These are phyloP conservation scores for Gymnopilus junonius DNA, from an alignment of 768 basidiomycete species.

Conservation along the genomic window DNA sequence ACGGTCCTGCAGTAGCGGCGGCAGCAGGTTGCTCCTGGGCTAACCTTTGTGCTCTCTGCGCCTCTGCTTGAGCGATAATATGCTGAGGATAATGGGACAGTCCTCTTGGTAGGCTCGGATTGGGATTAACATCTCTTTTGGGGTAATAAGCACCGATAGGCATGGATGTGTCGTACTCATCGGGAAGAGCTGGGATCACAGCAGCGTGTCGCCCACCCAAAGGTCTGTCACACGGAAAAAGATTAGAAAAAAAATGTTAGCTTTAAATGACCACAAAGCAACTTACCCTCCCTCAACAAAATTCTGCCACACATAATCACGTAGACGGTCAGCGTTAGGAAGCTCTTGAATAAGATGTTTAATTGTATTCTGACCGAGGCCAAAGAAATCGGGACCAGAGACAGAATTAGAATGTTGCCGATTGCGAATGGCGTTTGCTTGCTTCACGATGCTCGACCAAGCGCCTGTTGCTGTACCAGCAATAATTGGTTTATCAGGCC, in stretches of 20 bases:
- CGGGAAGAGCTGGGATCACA: constrained; percentile 79
- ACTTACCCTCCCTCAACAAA: constrained; percentile 87
- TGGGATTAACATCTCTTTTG: constrained; percentile 29
- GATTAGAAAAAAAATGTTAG: background rate
- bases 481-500: constrained; percentile 70
- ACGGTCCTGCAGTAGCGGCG: constrained; percentile 19
- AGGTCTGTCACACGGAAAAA: constrained; percentile 45
- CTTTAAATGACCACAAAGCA: constrained; percentile 10
- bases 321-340: constrained; percentile 68
- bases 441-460: constrained; percentile 83
- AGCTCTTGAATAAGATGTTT: constrained; percentile 91
- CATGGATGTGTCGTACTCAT: constrained; percentile 62
- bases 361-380: constrained; percentile 85
- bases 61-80: constrained; percentile 46
- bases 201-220: constrained; percentile 83
- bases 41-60: constrained; percentile 33
- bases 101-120: constrained; percentile 39
- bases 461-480: constrained; percentile 90
- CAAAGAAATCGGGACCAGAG: constrained; percentile 89
- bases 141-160: constrained; percentile 54
- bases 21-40: constrained; percentile 26
- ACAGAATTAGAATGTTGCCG: constrained; percentile 86
- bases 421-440: constrained; percentile 80
- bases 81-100: constrained; percentile 54
- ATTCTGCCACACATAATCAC: constrained; percentile 87